phyloP scores from a whole-genome alignment of 2,329 filamentous ascomycete species.

The Aspergillus fumigatus region DNA sequence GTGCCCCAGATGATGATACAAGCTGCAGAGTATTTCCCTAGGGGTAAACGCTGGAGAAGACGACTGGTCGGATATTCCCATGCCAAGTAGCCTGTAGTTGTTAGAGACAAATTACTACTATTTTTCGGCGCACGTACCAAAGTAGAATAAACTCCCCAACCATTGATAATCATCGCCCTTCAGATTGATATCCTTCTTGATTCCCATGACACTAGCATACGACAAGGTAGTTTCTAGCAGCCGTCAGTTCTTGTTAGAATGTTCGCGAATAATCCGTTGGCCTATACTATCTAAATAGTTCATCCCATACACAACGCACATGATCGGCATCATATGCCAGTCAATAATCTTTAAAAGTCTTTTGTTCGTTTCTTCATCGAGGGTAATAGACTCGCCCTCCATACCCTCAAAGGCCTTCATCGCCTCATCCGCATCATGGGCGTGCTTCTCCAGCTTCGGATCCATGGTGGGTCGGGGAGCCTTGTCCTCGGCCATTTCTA shows the following conservation, averaged over 20 bases:
- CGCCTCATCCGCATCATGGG: slow-evolving; percentile 57
- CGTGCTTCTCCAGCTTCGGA: slow-evolving; percentile 46
- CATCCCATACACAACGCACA: slow-evolving; percentile 56
- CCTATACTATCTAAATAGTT: slow-evolving; percentile 51
- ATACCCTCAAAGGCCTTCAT: slow-evolving; percentile 51
- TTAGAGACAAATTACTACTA: slow-evolving; percentile 1
- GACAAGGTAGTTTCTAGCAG: slow-evolving; percentile 44
- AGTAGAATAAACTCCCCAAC: slow-evolving; percentile 51
- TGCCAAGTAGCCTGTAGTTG: slow-evolving; percentile 42
- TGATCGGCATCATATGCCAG: slow-evolving; percentile 56
- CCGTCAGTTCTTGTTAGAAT: not conserved
- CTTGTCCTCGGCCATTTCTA: slow-evolving; percentile 35
- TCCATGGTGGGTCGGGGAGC: slow-evolving; percentile 22
- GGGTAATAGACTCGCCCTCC: slow-evolving; percentile 48
- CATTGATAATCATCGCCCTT: slow-evolving; percentile 47
- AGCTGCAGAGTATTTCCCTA: slow-evolving; percentile 62
- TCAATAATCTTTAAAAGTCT: slow-evolving; percentile 59
- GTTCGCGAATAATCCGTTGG: not conserved
- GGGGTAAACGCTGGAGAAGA: slow-evolving; percentile 58
- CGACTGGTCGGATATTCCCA: slow-evolving; percentile 65
- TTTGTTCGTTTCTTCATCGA: slow-evolving; percentile 55
- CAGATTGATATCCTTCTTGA: slow-evolving; percentile 45
- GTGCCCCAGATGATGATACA: slow-evolving; percentile 63
- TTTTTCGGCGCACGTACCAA: slow-evolving; percentile 28
- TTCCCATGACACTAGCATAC: slow-evolving; percentile 52